phyloP scores from a whole-genome alignment of 352 stramenopile species.

The Globisporangium yorkense region DNA sequence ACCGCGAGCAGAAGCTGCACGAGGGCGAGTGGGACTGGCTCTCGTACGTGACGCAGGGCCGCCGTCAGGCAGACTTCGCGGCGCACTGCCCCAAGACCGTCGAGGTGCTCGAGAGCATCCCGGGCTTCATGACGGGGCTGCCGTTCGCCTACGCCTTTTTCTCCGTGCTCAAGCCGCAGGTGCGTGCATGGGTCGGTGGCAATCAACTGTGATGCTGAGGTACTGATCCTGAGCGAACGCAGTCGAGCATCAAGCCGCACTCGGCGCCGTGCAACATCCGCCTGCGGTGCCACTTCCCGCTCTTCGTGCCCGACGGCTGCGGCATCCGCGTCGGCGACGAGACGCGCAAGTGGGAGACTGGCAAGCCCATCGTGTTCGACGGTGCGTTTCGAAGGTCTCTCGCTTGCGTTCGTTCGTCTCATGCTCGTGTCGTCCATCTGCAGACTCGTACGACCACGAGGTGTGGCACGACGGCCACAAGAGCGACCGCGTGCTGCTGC shows the following conservation, averaged over 20 bases:
- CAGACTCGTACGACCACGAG: slow-evolving; percentile 81
- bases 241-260: slow-evolving; percentile 90
- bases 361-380: slow-evolving; percentile 77
- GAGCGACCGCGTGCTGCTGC: slow-evolving; percentile 73
- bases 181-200: slow-evolving; percentile 9
- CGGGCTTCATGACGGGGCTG: slow-evolving; percentile 80
- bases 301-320: slow-evolving; percentile 86
- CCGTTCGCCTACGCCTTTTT: slow-evolving; percentile 97
- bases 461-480: slow-evolving; percentile 64
- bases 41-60: slow-evolving; percentile 72
- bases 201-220: no score
- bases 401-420: neutral
- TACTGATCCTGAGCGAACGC: neutral
- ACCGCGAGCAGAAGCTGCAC: slow-evolving; percentile 75
- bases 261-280: slow-evolving; percentile 94
- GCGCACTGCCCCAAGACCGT: slow-evolving; percentile 59
- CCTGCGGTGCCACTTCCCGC: slow-evolving; percentile 92
- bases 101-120: slow-evolving; percentile 68
- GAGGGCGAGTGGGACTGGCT: slow-evolving; percentile 93
- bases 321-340: slow-evolving; percentile 92
- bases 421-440: neutral
- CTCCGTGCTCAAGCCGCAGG: slow-evolving; percentile 89
- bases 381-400: slow-evolving; percentile 21
- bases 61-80: slow-evolving; percentile 57
- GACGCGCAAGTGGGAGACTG: slow-evolving; percentile 69